Evolutionary conservation across 768 basidiomycete species (phyloP), one percentile per base, ranked within the genome.

Genomic region (Lactifluus pinguis): DNA sequence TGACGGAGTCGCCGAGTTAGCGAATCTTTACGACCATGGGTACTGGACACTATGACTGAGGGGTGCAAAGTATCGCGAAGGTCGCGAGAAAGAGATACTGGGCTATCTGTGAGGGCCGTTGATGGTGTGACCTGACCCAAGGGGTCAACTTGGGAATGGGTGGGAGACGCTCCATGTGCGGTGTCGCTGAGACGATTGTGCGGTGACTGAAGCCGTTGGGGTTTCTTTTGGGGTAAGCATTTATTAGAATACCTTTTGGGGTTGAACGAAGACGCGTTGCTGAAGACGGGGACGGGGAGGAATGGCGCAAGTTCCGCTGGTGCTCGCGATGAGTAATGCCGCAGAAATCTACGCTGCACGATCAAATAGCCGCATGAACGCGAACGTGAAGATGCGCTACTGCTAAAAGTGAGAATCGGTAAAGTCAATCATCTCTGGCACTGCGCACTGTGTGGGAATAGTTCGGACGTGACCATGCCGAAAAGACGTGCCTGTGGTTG

Each of bases 271-370:
- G 44, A 38, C 8, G 15, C 3, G 30, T 9, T n/a, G 36, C 14
- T 49, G 32, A 57, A 53, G 41, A 58, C 47, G 15, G 56, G 56
- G 41, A 58, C 47, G 15, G 56, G 56, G 52, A 53, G 61, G 34
- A 58, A 17, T 25, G 57, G 61, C 11, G 52, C 17, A 14, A 47
- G 9, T 51, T 44, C 41, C 8, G 56, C 45, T 17, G 39, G 52
- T 25, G 39, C 25, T 44, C 10, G 61, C 21, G 61, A 62, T 17
- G 52, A 62, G 25, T 58, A 58, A 42, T 32, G 52, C 14, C 52
- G 61, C 61, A 49, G 25, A 30, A 34, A 13, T 34, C 47, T 38
- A 51, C 47, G 6, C 36, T 49, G 56, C 30, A 30, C 32, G 10
- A 15, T 41, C 41, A 21, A 47, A 48, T 49, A 45, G 32, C 47